Evolutionary conservation across 495 filamentous ascomycete genomes (phyloP).

Genomic region (Acidiella bohemica): DNA sequence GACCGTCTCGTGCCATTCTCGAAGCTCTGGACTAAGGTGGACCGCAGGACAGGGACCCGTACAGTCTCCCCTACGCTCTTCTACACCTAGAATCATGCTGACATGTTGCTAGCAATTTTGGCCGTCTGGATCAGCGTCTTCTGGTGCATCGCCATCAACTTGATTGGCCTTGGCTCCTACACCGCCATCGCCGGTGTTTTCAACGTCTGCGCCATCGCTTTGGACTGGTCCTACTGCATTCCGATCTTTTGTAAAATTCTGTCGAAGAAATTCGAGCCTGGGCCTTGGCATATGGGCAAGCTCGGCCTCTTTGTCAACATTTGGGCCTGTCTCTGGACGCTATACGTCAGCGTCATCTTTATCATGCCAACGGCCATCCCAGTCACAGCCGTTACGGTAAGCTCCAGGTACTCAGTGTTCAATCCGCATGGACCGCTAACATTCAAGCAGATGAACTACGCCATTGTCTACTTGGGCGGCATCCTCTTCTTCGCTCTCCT

Average conservation of each 20-base stretch:
- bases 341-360: constrained; percentile 48
- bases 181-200: constrained; percentile 49
- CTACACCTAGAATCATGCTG: too few relatives aligned
- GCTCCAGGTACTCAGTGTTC: too few relatives aligned
- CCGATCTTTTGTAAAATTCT: constrained; percentile 48
- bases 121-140: constrained; percentile 48
- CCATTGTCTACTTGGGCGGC: constrained; percentile 36
- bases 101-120: too few relatives aligned
- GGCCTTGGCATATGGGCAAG: constrained; percentile 47
- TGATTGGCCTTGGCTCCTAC: constrained; percentile 49
- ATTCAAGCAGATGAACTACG: constrained; percentile 34
- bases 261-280: constrained; percentile 43
- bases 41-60: constrained; percentile 41
- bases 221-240: constrained; percentile 51
- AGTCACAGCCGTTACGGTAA: constrained; percentile 34
- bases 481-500: constrained; percentile 33
- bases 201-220: constrained; percentile 47
- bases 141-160: constrained; percentile 45
- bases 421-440: too few relatives aligned
- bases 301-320: constrained; percentile 35
- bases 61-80: too few relatives aligned
- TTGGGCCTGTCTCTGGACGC: constrained; percentile 45
- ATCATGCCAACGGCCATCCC: constrained; percentile 44
- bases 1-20: constrained; percentile 45
- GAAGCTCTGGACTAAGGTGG: constrained; percentile 42